Evolutionary conservation across 2,329 filamentous ascomycete genomes (phyloP), one percentile per base, ranked within the genome.

Genomic region (Neofusicoccum cordaticola): DNA sequence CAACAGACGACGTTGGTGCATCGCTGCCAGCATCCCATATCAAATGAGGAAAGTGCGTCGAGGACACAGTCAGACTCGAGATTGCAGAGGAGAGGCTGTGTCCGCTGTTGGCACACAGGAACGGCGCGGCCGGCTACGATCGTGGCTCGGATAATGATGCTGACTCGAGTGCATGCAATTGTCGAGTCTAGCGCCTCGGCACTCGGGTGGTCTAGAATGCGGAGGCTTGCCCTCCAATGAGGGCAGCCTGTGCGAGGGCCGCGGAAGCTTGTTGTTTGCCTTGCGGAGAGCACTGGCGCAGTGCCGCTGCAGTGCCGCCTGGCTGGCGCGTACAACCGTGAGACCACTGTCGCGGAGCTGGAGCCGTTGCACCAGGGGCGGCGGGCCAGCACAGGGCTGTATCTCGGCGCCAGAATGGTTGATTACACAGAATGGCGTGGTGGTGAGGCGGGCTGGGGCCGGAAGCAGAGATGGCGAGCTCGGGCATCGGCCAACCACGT

Each of bases 401-500:
- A 60, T 60, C 27, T 11, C 42, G 47, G 56, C 9, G 56, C 13
- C 15, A 12, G 31, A 31, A 31, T 45, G n/a, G 34, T 39, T 34
- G 27, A 42, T 6, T n/a, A 27, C 15, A n/a, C 15, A 17, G 27
- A 31, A 31, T 31, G 27, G 27, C 39, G 27, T 60, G 56, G 56
- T 60, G 56, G 56, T 60, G 56, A 60, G 42, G 39, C 53, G 39
- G 22, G 39, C 22, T 57, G 53, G 39, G 52, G 2, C 35, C 52
- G 52, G 19, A 57, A 42, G 52, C 22, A 45, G 42, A 19, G 42
- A 60, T 60, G 22, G 56, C 61, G 61, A 56, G 48, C 61, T 63
- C 48, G 39, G 42, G 27, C 61, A 5, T 41, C 42, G 42, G 39
- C 51, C 61, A 47, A 42, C 37, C 31, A 63, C 61, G 61, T 63